phyloP scores from a whole-genome alignment of 2,329 filamentous ascomycete species.

The Fusarium vanettenii region DNA sequence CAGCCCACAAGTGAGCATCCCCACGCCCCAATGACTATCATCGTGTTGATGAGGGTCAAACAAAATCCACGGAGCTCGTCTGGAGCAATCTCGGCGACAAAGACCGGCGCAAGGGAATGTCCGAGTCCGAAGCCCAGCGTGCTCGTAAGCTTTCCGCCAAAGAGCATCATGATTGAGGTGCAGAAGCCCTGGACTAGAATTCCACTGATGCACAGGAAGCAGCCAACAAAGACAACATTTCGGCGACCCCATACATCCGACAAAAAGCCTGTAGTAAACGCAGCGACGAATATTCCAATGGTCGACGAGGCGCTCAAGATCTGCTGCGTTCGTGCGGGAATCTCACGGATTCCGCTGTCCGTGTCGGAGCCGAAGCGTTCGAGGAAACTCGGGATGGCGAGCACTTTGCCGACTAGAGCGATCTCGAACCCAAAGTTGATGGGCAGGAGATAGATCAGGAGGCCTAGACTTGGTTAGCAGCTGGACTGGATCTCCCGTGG shows the following conservation, averaged over 20 bases:
- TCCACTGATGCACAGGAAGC: conserved; percentile 36
- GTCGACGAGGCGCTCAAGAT: conserved; percentile 45
- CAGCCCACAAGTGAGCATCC: conserved; percentile 41
- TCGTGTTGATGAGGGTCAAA: conserved; percentile 41
- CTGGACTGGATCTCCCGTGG: too few relatives aligned
- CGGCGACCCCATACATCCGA: conserved; percentile 41
- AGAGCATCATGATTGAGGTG: conserved; percentile 37
- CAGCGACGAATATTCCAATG: conserved; percentile 44
- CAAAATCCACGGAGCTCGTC: conserved; percentile 45
- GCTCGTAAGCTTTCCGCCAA: conserved; percentile 43
- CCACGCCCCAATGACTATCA: conserved; percentile 47
- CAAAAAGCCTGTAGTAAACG: conserved; percentile 43
- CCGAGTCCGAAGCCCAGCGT: conserved; percentile 47
- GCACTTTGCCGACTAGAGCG: conserved; percentile 43
- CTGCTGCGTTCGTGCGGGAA: conserved; percentile 40
- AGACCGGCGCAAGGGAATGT: conserved; percentile 47
- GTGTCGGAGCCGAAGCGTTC: conserved; percentile 34
- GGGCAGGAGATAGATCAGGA: conserved; percentile 43
- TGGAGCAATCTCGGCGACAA: conserved; percentile 46
- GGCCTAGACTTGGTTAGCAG: conserved; percentile 14
- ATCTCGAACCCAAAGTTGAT: conserved; percentile 46
- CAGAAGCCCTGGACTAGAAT: conserved; percentile 42
- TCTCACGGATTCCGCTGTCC: conserved; percentile 26
- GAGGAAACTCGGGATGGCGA: conserved; percentile 42
- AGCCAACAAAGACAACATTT: conserved; percentile 37